A percentile compares a stretch with the other conserved stretches of the same genome.
phyloP scores from a whole-genome alignment of 306 rosid genomes.

The Malus sylvestris region DNA sequence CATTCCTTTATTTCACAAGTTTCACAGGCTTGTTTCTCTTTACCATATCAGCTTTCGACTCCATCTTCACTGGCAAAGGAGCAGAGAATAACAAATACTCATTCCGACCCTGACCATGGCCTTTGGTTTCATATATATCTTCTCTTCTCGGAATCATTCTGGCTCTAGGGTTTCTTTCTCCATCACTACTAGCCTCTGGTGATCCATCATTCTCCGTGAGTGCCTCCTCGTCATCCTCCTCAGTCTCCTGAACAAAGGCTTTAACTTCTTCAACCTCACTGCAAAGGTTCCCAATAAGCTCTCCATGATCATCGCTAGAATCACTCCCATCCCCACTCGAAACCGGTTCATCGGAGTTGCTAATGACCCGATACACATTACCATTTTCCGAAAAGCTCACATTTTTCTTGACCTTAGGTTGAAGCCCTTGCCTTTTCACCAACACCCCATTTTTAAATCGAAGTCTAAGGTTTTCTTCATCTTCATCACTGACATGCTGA shows the following conservation, averaged over 20 bases:
- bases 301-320: slow-evolving; percentile 58
- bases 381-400: slow-evolving; percentile 72
- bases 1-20: slow-evolving; percentile 28
- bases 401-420: slow-evolving; percentile 61
- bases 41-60: slow-evolving; percentile 42
- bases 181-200: slow-evolving; percentile 41
- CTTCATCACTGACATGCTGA: slow-evolving; percentile 31
- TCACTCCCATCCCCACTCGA: slow-evolving; percentile 42
- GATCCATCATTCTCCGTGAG: slow-evolving; percentile 26
- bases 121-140: slow-evolving; percentile 20
- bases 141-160: slow-evolving; percentile 22
- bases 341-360: slow-evolving; percentile 23
- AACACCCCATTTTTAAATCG: slow-evolving; percentile 23
- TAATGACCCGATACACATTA: slow-evolving; percentile 36
- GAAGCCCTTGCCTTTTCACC: slow-evolving; percentile 30
- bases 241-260: slow-evolving; percentile 37
- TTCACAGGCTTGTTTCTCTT: slow-evolving; percentile 43
- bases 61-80: slow-evolving; percentile 84
- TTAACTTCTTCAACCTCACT: slow-evolving; percentile 43
- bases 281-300: slow-evolving; percentile 31
- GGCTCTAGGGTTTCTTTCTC: slow-evolving; percentile 32
- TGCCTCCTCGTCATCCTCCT: slow-evolving; percentile 50
- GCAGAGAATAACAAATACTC: slow-evolving; percentile 50
- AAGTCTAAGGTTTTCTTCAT: slow-evolving; percentile 25
- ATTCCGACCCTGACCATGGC: slow-evolving; percentile 15